Percentiles rank a stretch among this genome's conserved stretches.
These are phyloP conservation scores for Garcia nutans DNA, from an alignment of 345 rosid genomes.

Conservation along the genomic window DNA sequence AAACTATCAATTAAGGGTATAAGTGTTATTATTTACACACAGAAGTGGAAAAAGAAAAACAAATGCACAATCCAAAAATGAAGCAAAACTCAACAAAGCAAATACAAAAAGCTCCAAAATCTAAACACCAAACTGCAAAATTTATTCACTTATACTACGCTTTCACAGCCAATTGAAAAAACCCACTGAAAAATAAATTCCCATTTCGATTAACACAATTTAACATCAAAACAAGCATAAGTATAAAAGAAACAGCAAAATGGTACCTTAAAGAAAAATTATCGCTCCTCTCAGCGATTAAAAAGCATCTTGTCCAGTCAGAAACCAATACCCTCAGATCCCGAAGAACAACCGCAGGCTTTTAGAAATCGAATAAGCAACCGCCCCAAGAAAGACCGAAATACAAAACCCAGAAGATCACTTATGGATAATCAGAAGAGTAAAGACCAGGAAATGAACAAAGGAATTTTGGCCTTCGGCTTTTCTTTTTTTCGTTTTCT, in stretches of 20 bases:
- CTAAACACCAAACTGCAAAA: not conserved
- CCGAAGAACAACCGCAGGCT: not conserved
- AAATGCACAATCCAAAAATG: not conserved
- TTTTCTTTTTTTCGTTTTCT: no score
- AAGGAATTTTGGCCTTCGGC: not conserved
- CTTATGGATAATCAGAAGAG: not conserved
- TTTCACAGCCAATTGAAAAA: not conserved
- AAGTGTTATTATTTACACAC: not conserved
- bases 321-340: slow-evolving; percentile 2
- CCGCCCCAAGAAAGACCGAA: not conserved
- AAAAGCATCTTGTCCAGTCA: not conserved
- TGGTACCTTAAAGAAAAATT: slow-evolving; percentile 8
- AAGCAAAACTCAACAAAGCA: not conserved
- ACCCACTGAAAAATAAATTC: not conserved
- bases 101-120: not conserved
- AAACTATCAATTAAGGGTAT: not conserved
- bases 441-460: not conserved
- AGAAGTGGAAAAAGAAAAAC: not conserved
- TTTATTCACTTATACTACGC: not conserved
- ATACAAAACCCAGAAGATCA: not conserved
- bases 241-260: not conserved
- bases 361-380: not conserved
- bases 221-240: slow-evolving; percentile 1
- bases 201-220: not conserved
- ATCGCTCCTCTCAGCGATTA: not conserved